Percentiles rank a stretch among this genome's conserved stretches.
These are phyloP conservation scores for Cryptosporidium meleagridis DNA, from an alignment of 169 alveolate species.

Conservation along the genomic window DNA sequence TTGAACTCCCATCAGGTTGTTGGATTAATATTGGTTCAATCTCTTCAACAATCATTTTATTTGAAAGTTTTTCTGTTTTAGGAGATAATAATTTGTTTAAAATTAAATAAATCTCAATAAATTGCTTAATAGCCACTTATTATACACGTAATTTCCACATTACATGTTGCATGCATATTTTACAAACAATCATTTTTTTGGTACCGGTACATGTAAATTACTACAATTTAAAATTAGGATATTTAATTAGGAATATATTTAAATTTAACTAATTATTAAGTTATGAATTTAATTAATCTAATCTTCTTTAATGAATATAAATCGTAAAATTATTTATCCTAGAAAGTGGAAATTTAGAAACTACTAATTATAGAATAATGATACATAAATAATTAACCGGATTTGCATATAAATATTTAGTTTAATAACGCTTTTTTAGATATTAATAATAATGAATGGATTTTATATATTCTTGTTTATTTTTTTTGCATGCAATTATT, in stretches of 20 bases:
- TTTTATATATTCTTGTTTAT: not conserved
- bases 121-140: not conserved
- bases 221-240: not conserved
- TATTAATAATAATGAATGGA: not conserved
- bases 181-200: not conserved
- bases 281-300: not conserved
- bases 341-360: not conserved
- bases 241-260: not conserved
- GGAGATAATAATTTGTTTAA: not conserved
- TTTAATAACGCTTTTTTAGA: not conserved
- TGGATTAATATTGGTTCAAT: constrained; percentile 62
- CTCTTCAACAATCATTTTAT: constrained; percentile 33
- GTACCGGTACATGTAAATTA: constrained; percentile 3
- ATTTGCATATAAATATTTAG: not conserved
- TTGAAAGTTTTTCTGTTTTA: not conserved
- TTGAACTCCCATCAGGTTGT: constrained; percentile 75
- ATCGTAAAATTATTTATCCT: not conserved
- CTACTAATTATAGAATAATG: not conserved
- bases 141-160: constrained; percentile 48
- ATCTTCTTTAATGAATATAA: not conserved
- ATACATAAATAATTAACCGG: not conserved
- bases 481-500: not conserved
- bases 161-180: constrained; percentile 40
- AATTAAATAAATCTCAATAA: not conserved
- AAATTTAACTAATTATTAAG: not conserved